Evolutionary conservation across 495 filamentous ascomycete species (phyloP).

Genomic region (Annulohypoxylon stygium): DNA sequence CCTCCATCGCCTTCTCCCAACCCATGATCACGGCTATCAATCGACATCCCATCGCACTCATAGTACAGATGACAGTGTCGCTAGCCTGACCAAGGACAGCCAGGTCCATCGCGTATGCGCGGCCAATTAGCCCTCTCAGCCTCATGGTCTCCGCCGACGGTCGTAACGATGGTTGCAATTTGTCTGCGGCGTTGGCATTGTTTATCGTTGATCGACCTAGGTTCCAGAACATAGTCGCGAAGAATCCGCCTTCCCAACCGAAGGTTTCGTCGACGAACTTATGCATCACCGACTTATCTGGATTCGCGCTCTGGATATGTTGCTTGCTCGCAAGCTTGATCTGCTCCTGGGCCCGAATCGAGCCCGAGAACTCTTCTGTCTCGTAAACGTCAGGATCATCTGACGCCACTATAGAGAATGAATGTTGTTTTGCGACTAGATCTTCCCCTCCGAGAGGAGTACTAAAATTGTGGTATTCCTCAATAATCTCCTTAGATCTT

Average conservation of each 20-base stretch:
- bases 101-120: conserved; percentile 79
- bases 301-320: conserved; percentile 52
- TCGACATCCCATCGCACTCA: conserved; percentile 73
- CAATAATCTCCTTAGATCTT: conserved; percentile 59
- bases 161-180: conserved; percentile 26
- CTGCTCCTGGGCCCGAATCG: conserved; percentile 70
- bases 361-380: conserved; percentile 64
- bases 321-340: conserved; percentile 74
- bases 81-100: conserved; percentile 71
- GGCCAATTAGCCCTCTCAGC: conserved; percentile 73
- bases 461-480: conserved; percentile 52
- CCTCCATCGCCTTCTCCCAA: conserved; percentile 73
- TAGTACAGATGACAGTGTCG: conserved; percentile 74
- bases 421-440: conserved; percentile 53
- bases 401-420: conserved; percentile 71
- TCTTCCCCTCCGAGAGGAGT: conserved; percentile 52
- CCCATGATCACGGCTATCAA: conserved; percentile 83
- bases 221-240: conserved; percentile 75
- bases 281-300: conserved; percentile 58
- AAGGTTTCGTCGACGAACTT: conserved; percentile 74
- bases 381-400: conserved; percentile 78
- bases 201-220: conserved; percentile 61
- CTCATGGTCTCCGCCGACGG: conserved; percentile 66
- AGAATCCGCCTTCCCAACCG: conserved; percentile 84
- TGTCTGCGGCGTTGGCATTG: conserved; percentile 45